Evolutionary conservation across 805 yeast genomes (phyloP).

Genomic region (Saccharomycodes ludwigii): DNA sequence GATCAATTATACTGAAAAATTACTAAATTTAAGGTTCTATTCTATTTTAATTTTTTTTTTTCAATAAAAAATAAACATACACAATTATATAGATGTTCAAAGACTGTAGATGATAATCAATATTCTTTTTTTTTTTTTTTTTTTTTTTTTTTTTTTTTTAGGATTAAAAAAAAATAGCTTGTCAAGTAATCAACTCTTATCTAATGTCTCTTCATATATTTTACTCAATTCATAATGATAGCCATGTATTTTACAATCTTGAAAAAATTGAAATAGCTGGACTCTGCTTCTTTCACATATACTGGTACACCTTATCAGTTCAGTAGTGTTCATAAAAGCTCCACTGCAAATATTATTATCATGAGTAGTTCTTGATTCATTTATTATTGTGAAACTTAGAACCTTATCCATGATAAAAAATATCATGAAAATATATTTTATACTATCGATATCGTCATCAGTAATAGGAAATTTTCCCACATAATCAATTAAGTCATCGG

Average conservation of each 20-base stretch:
- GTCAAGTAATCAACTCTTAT: too few species aligned
- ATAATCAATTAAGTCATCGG: constrained; percentile 59
- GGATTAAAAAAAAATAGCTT: too few species aligned
- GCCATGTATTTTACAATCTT: constrained; percentile 25
- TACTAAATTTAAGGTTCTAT: neutral
- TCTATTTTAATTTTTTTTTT: too few species aligned
- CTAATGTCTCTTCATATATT: constrained; percentile 32
- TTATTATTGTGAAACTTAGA: constrained; percentile 13
- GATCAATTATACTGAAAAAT: constrained; percentile 6
- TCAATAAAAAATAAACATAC: too few species aligned
- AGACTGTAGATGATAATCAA: neutral
- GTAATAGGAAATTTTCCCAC: constrained; percentile 30
- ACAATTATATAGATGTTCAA: too few species aligned
- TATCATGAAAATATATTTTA: constrained; percentile 27
- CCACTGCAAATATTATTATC: constrained; percentile 3
- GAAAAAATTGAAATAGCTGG: constrained; percentile 26
- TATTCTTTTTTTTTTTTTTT: neutral
- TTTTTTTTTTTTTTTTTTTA: too few species aligned
- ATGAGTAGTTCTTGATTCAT: too few species aligned
- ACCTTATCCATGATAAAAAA: constrained; percentile 29
- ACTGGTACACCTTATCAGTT: constrained; percentile 36
- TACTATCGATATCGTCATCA: constrained; percentile 15
- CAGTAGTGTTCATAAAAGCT: constrained; percentile 33
- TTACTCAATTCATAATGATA: constrained; percentile 33
- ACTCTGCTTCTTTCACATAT: constrained; percentile 42